Evolutionary conservation across 1,284 basidiomycete species (phyloP), one percentile per base, ranked within the genome.

Genomic region (Abortiporus biennis): DNA sequence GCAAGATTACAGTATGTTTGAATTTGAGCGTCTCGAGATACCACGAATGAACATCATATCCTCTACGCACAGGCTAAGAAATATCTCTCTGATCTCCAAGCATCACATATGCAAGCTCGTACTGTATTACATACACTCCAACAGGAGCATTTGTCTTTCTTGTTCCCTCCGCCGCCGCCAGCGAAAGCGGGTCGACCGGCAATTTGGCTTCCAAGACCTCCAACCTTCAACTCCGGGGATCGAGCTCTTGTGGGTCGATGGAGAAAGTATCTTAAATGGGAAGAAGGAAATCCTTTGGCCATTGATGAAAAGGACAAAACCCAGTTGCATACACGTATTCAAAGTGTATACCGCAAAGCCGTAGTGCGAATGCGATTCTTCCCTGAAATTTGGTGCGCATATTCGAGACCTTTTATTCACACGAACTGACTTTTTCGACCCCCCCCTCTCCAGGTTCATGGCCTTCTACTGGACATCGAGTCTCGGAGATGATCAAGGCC

Each of bases 51-150:
- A 15, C 6, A 30, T 24, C 3, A 2, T n/a, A 16, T 4, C n/a
- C n/a, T n/a, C n/a, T n/a, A n/a, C n/a, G n/a, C n/a, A n/a, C 40
- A 85, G 71, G 93, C 95, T 12, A 98, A 98, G 63, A 96, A 96
- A 59, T 95, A 96, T 64, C 79, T 95, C 37, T 83, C 84, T 35
- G 90, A 80, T 66, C 77, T 78, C 53, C 94, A 91, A 43, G 85
- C 77, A 0, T 76, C 81, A 2, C 87, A 92, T 61, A 96, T 97
- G 90, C 93, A 95, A 54, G 95, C 95, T 1, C 83, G 93, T 20
- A 85, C 88, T 0, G 86, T 89, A 0, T 74, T 95, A 23, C 85
- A 89, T 45, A 90, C 94, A 57, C 71, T 98, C 22, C n/a, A 8
- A 29, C 80, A 83, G 47, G 80, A 78, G 44, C 80, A 92, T 45